Percentiles rank a stretch among this genome's conserved stretches.
Conservation (phyloP, 2,329 filamentous ascomycete genomes). For the Phoma sp. region DNA sequence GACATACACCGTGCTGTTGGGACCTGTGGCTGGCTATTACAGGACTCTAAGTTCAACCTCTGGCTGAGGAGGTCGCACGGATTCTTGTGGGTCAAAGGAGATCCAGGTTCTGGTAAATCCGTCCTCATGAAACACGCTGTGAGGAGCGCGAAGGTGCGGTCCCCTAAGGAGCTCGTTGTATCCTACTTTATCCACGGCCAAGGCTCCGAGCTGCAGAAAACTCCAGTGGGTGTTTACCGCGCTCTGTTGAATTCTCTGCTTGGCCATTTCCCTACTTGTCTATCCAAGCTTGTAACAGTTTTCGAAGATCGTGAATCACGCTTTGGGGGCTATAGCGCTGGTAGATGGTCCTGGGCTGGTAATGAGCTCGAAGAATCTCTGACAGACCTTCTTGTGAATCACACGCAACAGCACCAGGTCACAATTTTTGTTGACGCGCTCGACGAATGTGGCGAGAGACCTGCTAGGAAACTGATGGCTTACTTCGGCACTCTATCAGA, state of each 20-base stretch:
- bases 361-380: neutral
- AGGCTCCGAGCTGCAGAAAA: neutral
- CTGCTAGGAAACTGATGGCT: neutral
- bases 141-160: too few species aligned
- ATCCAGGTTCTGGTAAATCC: constrained; percentile 45
- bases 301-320: neutral
- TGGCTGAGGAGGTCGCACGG: constrained; percentile 44
- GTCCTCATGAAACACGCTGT: constrained; percentile 41
- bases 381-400: neutral
- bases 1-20: constrained; percentile 42
- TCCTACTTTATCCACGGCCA: neutral
- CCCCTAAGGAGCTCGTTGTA: neutral
- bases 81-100: constrained; percentile 45
- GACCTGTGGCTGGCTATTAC: constrained; percentile 49
- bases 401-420: neutral
- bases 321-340: too few species aligned
- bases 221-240: neutral
- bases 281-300: neutral
- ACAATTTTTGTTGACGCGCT: neutral
- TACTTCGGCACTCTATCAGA: too few species aligned
- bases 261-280: neutral
- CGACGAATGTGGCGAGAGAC: neutral
- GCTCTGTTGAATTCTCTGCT: neutral
- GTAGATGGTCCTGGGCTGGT: neutral
- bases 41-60: constrained; percentile 36